Evolutionary conservation across 306 rosid genomes (phyloP).

Genomic region (Hylodesmum podocarpum): DNA sequence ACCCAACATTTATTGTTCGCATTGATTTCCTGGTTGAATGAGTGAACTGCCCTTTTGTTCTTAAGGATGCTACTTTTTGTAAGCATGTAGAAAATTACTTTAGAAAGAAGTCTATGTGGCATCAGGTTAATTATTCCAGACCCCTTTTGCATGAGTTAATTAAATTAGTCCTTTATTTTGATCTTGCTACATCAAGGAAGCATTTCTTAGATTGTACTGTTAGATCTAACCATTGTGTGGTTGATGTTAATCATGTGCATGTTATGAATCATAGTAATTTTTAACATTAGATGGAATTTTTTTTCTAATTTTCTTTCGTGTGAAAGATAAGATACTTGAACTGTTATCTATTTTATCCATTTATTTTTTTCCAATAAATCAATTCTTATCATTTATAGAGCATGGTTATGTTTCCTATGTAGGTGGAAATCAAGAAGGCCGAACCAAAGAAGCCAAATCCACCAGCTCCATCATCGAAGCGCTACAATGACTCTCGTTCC

Average conservation of each 20-base stretch:
- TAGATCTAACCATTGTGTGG: background rate
- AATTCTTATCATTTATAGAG: background rate
- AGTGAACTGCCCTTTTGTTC: background rate
- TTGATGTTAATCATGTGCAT: background rate
- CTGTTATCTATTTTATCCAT: background rate
- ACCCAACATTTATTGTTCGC: background rate
- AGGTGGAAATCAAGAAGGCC: constrained; percentile 98
- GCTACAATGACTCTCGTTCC: constrained; percentile 75
- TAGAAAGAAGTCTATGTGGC: background rate
- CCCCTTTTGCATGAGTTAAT: background rate
- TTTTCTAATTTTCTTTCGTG: background rate
- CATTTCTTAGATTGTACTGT: background rate
- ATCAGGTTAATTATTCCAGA: background rate
- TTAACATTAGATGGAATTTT: background rate
- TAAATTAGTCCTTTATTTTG: background rate
- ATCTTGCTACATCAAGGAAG: background rate
- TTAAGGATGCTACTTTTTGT: background rate
- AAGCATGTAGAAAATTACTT: background rate
- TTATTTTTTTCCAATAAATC: background rate
- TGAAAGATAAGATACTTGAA: background rate
- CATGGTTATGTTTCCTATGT: constrained; percentile 21
- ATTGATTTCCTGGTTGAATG: background rate
- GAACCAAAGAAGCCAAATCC: constrained; percentile 90
- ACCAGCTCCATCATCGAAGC: constrained; percentile 77
- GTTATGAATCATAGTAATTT: background rate